phyloP scores from a whole-genome alignment of 805 yeast species.

The Clavispora carvajalis region DNA sequence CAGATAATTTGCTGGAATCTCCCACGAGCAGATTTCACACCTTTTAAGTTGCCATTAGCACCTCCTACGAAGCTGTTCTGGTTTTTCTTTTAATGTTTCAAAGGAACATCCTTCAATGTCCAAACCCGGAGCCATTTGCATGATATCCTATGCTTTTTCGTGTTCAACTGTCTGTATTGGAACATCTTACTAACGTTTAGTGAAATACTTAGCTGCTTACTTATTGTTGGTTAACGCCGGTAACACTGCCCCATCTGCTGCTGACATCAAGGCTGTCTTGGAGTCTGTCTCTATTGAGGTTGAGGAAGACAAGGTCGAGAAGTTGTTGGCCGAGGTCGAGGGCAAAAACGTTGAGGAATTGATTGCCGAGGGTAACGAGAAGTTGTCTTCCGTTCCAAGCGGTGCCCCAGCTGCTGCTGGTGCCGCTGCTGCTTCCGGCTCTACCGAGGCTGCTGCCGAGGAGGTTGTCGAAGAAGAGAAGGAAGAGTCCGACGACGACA shows the following conservation, averaged over 20 bases:
- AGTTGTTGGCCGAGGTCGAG: conserved; percentile 32
- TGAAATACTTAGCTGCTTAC: conserved; percentile 46
- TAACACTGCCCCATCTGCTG: conserved; percentile 39
- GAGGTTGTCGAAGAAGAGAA: conserved; percentile 22
- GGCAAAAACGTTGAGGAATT: conserved; percentile 32
- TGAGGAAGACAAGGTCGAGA: conserved; percentile 29
- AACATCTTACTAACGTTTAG: conserved; percentile 31
- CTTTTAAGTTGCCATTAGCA: too few relatives aligned
- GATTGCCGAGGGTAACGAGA: conserved; percentile 34
- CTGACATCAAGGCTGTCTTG: conserved; percentile 37
- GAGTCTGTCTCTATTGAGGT: conserved; percentile 36
- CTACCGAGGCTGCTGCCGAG: conserved; percentile 22
- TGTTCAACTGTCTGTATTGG: too few relatives aligned
- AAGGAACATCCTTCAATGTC: too few relatives aligned
- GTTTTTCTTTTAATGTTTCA: too few relatives aligned
- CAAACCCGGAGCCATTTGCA: too few relatives aligned
- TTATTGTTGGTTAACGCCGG: conserved; percentile 44
- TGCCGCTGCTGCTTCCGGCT: conserved; percentile 22
- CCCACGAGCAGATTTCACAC: too few relatives aligned
- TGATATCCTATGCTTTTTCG: too few relatives aligned
- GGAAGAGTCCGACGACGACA: conserved; percentile 27
- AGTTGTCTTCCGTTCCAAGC: conserved; percentile 31
- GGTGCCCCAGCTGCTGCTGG: conserved; percentile 28
- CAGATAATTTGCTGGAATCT: too few relatives aligned
- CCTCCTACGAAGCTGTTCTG: too few relatives aligned